Evolutionary conservation across 306 rosid species (phyloP), one percentile per base, ranked within the genome.

Genomic region (Lagenaria siceraria): DNA sequence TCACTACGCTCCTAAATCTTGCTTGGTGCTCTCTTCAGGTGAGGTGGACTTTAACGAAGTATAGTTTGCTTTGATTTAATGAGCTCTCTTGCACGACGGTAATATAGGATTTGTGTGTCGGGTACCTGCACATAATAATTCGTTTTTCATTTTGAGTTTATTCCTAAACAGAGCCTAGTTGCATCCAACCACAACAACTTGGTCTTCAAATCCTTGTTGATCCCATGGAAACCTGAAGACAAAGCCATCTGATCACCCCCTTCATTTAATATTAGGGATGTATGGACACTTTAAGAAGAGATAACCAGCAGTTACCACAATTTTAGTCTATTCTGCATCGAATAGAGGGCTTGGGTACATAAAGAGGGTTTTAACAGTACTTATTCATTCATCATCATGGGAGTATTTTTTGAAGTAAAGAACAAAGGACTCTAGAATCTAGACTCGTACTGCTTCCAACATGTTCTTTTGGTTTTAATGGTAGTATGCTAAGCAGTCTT

Each of bases 11-110:
- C 36, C 79, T 87, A 42, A 88, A 92, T 83, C 90, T 92, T 31
- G 75, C 85, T 35, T 87, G 92, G 87, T 92, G 90, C 79, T 71
- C 81, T 77, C 86, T 87, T 81, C 97, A 87, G 96, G 96, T 87
- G 12, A 53, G 55, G 55, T 15, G 55, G 55, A 17, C n/a, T 51
- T 51, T 18, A 51, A 51, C 0, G 21, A 17, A 22, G 8, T 48
- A 7, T 25, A 25, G 40, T 48, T 71, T 71, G 4, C 59, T 48
- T 46, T 71, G 7, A 46, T 46, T 71, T 25, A 13, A 71, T 48
- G 59, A 42, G 75, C 53, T 71, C 13, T 48, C 10, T 48, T 1
- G 27, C 25, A 66, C 4, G 10, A 38, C 2, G 52, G 11, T 18
- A 18, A 31, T 1, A 9, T 40, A 40, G 2, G 33, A 9, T 29